phyloP scores from a whole-genome alignment of 345 rosid genomes.

The Euclidium syriacum region DNA sequence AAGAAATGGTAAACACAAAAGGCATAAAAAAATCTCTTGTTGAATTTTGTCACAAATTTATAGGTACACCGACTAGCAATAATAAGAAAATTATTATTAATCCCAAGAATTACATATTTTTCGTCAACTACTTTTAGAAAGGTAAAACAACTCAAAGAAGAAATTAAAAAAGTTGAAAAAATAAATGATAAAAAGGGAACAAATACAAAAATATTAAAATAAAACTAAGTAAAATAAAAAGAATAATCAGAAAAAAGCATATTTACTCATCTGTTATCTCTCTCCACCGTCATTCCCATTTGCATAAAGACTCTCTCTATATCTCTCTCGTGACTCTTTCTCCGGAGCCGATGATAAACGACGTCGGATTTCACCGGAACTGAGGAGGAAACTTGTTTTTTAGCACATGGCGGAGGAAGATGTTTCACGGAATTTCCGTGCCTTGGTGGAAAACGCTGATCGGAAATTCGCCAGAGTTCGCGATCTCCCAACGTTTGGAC shows the following conservation, averaged over 20 bases:
- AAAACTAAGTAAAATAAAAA: neutral
- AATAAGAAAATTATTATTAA: neutral
- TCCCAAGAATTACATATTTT: slow-evolving; percentile 10
- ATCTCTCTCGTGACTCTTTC: neutral
- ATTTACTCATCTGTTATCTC: neutral
- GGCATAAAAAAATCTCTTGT: neutral
- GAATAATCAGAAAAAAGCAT: neutral
- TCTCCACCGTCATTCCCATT: slow-evolving; percentile 15
- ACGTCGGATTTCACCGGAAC: slow-evolving; percentile 19
- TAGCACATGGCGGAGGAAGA: slow-evolving; percentile 45
- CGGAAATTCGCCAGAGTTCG: slow-evolving; percentile 84
- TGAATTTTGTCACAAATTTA: neutral
- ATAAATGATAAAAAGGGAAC: neutral
- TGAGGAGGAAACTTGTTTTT: neutral
- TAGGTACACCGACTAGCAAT: slow-evolving; percentile 6
- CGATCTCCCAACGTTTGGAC: slow-evolving; percentile 71
- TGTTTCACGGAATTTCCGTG: slow-evolving; percentile 51
- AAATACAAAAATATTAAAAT: neutral
- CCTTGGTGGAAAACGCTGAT: slow-evolving; percentile 82
- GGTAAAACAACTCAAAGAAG: slow-evolving; percentile 4
- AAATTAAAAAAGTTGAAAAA: neutral
- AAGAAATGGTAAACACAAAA: neutral
- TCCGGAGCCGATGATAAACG: slow-evolving; percentile 25
- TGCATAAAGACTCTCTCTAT: slow-evolving; percentile 3
- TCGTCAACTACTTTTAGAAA: slow-evolving; percentile 22